These are phyloP conservation scores for Curvularia eragrostidis DNA, from an alignment of 2,329 filamentous ascomycete genomes.

Conservation along the genomic window DNA sequence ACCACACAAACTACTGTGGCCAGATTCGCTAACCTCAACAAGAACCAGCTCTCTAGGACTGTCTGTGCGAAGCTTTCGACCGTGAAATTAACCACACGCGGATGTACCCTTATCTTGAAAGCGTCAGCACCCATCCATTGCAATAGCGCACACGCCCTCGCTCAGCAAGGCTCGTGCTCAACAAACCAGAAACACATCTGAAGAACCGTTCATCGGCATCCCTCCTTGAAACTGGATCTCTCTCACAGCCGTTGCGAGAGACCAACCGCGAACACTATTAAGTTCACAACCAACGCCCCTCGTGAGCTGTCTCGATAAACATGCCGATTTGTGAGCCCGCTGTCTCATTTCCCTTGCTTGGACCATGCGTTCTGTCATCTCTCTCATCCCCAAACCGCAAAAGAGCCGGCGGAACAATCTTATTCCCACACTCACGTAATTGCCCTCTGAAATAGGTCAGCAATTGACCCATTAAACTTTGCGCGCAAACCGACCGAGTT, in stretches of 20 bases:
- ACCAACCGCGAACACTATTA: background rate
- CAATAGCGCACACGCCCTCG: background rate
- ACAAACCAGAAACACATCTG: background rate
- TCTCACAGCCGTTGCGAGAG: slow-evolving; percentile 1
- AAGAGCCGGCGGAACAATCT: background rate
- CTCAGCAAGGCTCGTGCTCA: slow-evolving; percentile 1
- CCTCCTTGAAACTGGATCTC: background rate
- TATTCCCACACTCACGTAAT: background rate
- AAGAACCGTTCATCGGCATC: background rate
- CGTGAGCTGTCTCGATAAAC: background rate
- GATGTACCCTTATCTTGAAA: background rate
- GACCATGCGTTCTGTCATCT: background rate
- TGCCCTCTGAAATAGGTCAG: background rate
- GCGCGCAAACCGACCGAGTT: background rate
- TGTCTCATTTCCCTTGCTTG: background rate
- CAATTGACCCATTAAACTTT: background rate
- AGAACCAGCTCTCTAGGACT: background rate
- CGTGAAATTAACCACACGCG: background rate
- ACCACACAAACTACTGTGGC: background rate
- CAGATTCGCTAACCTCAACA: background rate
- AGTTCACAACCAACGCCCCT: background rate
- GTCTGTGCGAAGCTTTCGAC: background rate
- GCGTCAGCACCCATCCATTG: background rate
- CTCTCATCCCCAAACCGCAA: background rate
- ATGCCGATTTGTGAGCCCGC: background rate